Evolutionary conservation across 768 basidiomycete species (phyloP), one percentile per base, ranked within the genome.

Genomic region (Phanerochaete carnosa): DNA sequence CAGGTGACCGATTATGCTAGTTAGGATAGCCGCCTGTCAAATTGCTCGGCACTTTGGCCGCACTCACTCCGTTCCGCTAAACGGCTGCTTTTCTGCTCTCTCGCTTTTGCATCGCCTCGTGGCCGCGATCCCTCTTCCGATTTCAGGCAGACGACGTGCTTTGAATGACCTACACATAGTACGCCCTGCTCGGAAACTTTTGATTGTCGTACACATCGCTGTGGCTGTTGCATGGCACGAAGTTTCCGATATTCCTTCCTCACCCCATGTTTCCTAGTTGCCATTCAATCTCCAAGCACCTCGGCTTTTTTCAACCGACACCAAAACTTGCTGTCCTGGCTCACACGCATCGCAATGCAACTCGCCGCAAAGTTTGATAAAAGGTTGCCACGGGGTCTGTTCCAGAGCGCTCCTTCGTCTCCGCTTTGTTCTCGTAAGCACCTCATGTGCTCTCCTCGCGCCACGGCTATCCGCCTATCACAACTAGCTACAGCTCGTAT

Each of bases 291-390:
- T n/a, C 51, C 49, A 29, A 29, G 8, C 15, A 11, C 49, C 23
- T 28, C 49, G 49, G 8, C 19, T 16, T 29, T n/a, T 33, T 32
- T 33, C 29, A 32, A 33, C 51, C 15, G n/a, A 52, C 51, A 33
- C 51, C 32, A 55, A 55, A 55, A 37, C 35, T 35, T 26, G 32
- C 33, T 22, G 16, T 26, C 33, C 23, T 39, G n/a, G 37, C 35
- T 55, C 54, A 13, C 54, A 55, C 54, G 54, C n/a, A n/a, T n/a
- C n/a, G n/a, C n/a, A 15, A 30, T 52, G 32, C 54, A 55, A 55
- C 37, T 55, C n/a, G 35, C 37, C 28, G 23, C 39, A 25, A 37
- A 35, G 54, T 55, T 55, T 55, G 54, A 55, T 55, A 55, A 3
- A 43, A 16, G 7, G 8, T 13, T 8, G 3, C 33, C 54, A 55